Evolutionary conservation across 768 basidiomycete genomes (phyloP).

Genomic region (Boletellus ananas): DNA sequence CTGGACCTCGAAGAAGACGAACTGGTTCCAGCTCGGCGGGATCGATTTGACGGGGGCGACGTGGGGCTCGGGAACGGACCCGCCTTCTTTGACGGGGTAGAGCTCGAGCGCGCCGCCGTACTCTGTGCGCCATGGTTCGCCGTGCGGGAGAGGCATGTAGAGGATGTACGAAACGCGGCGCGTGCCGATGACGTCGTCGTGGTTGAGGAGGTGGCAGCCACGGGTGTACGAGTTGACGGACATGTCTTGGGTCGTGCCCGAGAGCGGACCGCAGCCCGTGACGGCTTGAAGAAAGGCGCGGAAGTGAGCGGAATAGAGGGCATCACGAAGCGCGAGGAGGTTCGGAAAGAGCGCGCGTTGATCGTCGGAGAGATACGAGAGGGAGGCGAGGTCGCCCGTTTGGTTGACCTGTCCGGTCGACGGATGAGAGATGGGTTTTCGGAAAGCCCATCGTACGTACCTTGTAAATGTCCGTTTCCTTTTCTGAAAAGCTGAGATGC

Average conservation of each 20-base stretch:
- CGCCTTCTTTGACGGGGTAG: conserved; percentile 66
- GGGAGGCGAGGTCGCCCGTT: conserved; percentile 93
- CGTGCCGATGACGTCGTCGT: conserved; percentile 97
- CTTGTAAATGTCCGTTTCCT: conserved; percentile 99
- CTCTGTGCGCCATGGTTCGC: conserved; percentile 75
- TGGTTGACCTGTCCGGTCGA: conserved; percentile 72
- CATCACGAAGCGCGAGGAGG: conserved; percentile 80
- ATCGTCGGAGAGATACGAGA: conserved; percentile 75
- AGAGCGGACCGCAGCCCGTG: conserved; percentile 90
- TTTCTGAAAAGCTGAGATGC: conserved; percentile 82
- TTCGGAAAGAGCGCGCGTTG: conserved; percentile 78
- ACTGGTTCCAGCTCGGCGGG: conserved; percentile 85
- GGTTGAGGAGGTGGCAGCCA: conserved; percentile 92
- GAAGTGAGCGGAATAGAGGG: conserved; percentile 84
- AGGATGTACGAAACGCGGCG: conserved; percentile 95
- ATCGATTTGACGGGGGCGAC: conserved; percentile 60
- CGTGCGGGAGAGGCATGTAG: conserved; percentile 82
- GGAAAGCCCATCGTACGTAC: conserved; percentile 33
- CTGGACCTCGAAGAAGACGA: conserved; percentile 87
- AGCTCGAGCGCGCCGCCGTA: conserved; percentile 96
- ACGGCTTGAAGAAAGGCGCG: conserved; percentile 78
- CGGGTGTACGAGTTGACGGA: conserved; percentile 88
- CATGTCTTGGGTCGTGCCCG: conserved; percentile 92
- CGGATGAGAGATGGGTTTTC: background rate
- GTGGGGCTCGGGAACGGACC: conserved; percentile 65